phyloP scores from a whole-genome alignment of 495 filamentous ascomycete genomes.

The Margaritispora aquatica region DNA sequence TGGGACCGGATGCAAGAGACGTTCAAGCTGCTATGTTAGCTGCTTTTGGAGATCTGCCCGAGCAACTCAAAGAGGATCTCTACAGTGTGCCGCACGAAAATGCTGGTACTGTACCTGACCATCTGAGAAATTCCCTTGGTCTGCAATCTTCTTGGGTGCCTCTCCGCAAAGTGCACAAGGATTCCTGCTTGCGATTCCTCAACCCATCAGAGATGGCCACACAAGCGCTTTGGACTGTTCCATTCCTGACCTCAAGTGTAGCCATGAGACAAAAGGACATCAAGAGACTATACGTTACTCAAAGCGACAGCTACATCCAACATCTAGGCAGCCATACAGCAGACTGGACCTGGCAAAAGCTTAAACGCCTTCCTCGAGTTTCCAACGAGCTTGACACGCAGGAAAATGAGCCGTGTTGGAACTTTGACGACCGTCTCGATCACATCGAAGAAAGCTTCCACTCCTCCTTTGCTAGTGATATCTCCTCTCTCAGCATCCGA shows the following conservation, averaged over 20 bases:
- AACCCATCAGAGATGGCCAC: slow-evolving; percentile 58
- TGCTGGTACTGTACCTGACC: background rate
- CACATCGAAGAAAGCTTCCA: slow-evolving; percentile 30
- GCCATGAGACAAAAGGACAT: slow-evolving; percentile 54
- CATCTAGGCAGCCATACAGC: slow-evolving; percentile 31
- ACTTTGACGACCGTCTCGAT: slow-evolving; percentile 48
- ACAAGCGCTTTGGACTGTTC: slow-evolving; percentile 57
- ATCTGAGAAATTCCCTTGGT: slow-evolving; percentile 32
- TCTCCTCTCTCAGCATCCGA: slow-evolving; percentile 31
- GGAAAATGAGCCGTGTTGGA: slow-evolving; percentile 50
- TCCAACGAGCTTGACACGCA: slow-evolving; percentile 50
- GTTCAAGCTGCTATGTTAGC: slow-evolving; percentile 51
- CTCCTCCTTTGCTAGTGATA: slow-evolving; percentile 31
- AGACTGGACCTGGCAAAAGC: slow-evolving; percentile 55
- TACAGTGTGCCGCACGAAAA: slow-evolving; percentile 16
- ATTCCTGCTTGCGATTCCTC: slow-evolving; percentile 59
- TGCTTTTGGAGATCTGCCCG: slow-evolving; percentile 49
- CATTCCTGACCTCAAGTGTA: slow-evolving; percentile 56
- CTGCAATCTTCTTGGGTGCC: slow-evolving; percentile 56
- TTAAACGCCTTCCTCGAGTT: slow-evolving; percentile 51
- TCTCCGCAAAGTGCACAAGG: slow-evolving; percentile 63
- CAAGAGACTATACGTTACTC: slow-evolving; percentile 60
- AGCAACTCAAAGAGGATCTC: slow-evolving; percentile 26
- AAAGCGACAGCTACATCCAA: slow-evolving; percentile 59
- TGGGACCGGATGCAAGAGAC: slow-evolving; percentile 50